Evolutionary conservation across 1,139 yeast genomes (phyloP), one percentile per base, ranked within the genome.

Genomic region (Suhomyces panamericanus): DNA sequence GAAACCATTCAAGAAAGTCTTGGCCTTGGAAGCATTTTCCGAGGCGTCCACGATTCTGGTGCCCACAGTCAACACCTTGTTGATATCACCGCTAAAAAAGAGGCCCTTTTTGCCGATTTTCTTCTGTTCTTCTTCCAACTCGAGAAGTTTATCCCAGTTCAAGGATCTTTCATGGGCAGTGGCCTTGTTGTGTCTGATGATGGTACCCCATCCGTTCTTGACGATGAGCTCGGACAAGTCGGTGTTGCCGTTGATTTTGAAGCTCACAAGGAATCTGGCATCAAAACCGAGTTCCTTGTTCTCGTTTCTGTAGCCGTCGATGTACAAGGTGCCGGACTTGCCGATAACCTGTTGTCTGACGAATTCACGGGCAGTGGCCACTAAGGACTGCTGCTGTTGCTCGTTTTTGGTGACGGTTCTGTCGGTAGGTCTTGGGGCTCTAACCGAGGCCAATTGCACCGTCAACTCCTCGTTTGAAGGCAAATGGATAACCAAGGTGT

Each of bases 41-140:
- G 93, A 85, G 3, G 95, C 95, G 62, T 89, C 95, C 34, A 87
- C 86, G 35, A 83, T 67, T 55, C 89, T 75, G 31, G 80, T 81
- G 16, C 82, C 73, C 14, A 77, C 80, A 30, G 69, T 67, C 43
- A 73, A 56, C 4, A 77, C 67, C 58, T 83, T 83, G 44, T 76
- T 73, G 40, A 82, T 73, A 47, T 70, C 73, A 14, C 67, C 67
- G 39, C 63, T 57, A 50, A 55, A 69, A 59, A 77, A 83, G 43
- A 88, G 73, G 28, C 96, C 96, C 46, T 70, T 73, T 54, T 81
- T 78, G 20, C 64, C 73, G 26, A 66, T 66, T 44, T 73, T 77
- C 52, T 70, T 74, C 20, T 93, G 84, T 39, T 71, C 73, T 38
- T 76, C 73, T 63, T 89, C 96, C 43, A 83, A 70, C 60, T 87